Percentiles rank a stretch among this genome's conserved stretches.
Conservation (phyloP, 1,284 basidiomycete species). For the Microbotryum violaceum region DNA sequence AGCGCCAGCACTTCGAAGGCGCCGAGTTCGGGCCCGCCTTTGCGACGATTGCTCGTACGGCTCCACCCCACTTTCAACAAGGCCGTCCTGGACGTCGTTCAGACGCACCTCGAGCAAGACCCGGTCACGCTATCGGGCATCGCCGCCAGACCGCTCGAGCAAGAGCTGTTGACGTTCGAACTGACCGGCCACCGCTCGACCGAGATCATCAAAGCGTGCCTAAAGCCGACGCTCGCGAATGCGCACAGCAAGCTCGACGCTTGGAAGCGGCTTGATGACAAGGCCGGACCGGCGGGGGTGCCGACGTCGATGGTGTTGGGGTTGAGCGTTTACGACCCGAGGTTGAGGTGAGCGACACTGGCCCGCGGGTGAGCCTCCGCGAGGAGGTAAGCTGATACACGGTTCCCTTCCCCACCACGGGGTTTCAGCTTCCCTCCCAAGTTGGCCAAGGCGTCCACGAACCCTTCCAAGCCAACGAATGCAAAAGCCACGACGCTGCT, state of each 20-base stretch:
- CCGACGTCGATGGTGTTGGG: slow-evolving; percentile 68
- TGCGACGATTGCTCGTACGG: slow-evolving; percentile 60
- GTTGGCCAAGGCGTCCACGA: slow-evolving; percentile 50
- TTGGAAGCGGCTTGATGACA: slow-evolving; percentile 52
- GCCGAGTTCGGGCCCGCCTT: not conserved
- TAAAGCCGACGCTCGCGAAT: slow-evolving; percentile 51
- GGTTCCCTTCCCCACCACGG: not conserved
- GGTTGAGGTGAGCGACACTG: slow-evolving; percentile 51
- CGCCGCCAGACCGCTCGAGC: not conserved
- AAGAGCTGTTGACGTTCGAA: slow-evolving; percentile 58
- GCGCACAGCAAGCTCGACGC: slow-evolving; percentile 48
- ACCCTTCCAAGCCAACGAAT: slow-evolving; percentile 25
- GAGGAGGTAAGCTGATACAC: too few relatives aligned
- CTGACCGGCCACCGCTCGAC: slow-evolving; percentile 75
- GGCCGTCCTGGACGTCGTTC: slow-evolving; percentile 43
- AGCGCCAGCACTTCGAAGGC: slow-evolving; percentile 22
- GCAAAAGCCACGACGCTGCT: slow-evolving; percentile 34
- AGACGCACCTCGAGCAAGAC: slow-evolving; percentile 44
- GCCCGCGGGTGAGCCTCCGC: not conserved
- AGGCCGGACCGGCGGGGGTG: slow-evolving; percentile 52
- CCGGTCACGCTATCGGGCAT: not conserved
- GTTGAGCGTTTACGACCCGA: slow-evolving; percentile 68
- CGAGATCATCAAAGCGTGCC: slow-evolving; percentile 64
- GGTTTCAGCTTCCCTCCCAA: slow-evolving; percentile 64
- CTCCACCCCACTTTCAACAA: slow-evolving; percentile 64